Conservation (phyloP, 148 eudicot genomes). For the Chenopodium album region DNA sequence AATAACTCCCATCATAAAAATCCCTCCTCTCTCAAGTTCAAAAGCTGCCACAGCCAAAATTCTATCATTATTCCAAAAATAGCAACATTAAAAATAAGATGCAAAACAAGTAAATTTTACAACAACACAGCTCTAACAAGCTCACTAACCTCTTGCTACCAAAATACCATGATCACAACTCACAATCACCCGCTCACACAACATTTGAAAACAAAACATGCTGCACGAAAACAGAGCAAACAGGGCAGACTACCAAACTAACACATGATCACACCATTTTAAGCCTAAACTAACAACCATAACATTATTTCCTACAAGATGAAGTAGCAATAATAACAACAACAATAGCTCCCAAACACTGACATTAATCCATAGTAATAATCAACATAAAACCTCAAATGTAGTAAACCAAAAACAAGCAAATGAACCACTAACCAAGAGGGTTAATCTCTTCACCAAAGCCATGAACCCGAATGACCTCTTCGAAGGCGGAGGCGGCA, state of each 20-base stretch:
- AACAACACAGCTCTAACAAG: slow-evolving; percentile 1
- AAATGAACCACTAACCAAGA: slow-evolving; percentile 61
- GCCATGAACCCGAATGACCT: slow-evolving; percentile 83
- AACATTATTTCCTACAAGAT: neutral
- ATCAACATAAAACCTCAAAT: neutral
- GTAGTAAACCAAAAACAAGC: neutral
- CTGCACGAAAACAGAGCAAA: slow-evolving; percentile 4
- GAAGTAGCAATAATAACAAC: neutral
- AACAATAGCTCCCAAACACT: neutral
- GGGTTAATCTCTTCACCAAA: slow-evolving; percentile 96
- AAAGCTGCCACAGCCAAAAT: neutral
- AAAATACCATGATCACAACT: slow-evolving; percentile 6
- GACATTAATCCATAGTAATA: neutral
- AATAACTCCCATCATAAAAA: neutral
- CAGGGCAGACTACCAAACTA: slow-evolving; percentile 2
- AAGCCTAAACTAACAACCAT: neutral
- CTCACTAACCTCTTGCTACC: neutral
- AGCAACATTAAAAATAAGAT: neutral
- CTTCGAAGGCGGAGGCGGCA: slow-evolving; percentile 87
- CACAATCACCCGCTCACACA: slow-evolving; percentile 2
- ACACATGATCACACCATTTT: neutral
- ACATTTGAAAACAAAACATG: slow-evolving; percentile 12
- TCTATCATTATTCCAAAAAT: neutral
- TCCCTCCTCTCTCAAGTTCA: neutral
- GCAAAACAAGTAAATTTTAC: neutral